Conservation (phyloP, 73 alveolate species). For the Symbiodinium natans region DNA sequence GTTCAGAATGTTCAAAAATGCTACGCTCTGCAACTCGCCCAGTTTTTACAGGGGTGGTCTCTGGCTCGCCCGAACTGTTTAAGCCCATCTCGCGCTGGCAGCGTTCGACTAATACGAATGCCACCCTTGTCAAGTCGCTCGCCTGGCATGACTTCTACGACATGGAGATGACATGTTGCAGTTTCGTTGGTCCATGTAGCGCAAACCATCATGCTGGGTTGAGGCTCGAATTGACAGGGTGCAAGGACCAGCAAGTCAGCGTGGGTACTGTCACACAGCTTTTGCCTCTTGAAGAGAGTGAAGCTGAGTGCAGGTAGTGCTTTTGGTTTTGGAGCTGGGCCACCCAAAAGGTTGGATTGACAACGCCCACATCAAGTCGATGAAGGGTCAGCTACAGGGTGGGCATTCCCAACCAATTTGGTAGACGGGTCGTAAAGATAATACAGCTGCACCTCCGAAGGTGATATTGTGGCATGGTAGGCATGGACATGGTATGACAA, state of each 20-base stretch:
- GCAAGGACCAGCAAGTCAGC: neutral
- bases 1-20: too few relatives aligned
- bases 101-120: neutral
- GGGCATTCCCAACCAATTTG: too few relatives aligned
- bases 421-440: too few relatives aligned
- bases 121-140: constrained; percentile 11
- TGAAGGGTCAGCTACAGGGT: too few relatives aligned
- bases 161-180: neutral
- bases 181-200: too few relatives aligned
- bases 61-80: neutral
- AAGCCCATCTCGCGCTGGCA: neutral
- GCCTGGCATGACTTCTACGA: neutral
- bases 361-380: neutral
- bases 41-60: constrained; percentile 20
- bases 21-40: neutral
- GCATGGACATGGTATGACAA: too few relatives aligned
- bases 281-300: neutral
- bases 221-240: neutral
- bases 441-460: too few relatives aligned
- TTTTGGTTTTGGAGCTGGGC: neutral
- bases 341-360: neutral
- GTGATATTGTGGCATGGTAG: too few relatives aligned
- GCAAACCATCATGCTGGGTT: neutral
- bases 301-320: neutral
- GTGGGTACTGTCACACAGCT: neutral